A percentile compares a stretch with the other conserved stretches of the same genome.
These are phyloP conservation scores for Pythium biforme DNA, from an alignment of 352 stramenopile species.

Conservation along the genomic window DNA sequence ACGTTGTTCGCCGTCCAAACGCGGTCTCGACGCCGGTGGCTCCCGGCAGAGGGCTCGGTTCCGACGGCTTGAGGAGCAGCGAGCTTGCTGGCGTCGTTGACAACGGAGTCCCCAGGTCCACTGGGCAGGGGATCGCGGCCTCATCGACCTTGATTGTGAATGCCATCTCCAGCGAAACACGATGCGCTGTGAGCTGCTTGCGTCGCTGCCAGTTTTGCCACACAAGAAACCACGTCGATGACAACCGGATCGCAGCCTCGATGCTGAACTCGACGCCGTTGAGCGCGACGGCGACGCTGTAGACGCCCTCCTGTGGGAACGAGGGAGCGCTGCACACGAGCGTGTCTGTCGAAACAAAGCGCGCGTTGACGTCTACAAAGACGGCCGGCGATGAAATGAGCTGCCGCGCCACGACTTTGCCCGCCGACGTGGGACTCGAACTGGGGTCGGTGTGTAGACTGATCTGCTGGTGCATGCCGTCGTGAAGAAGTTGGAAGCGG, in stretches of 20 bases:
- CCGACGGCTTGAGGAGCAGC: not conserved
- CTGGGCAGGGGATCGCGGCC: not conserved
- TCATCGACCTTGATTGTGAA: not conserved
- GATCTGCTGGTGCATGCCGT: slow-evolving; percentile 11
- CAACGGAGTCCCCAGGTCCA: not conserved
- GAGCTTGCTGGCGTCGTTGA: not conserved
- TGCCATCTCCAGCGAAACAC: slow-evolving; percentile 1
- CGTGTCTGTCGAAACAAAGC: slow-evolving; percentile 46
- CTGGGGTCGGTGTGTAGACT: not conserved
- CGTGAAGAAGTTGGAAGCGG: slow-evolving; percentile 55
- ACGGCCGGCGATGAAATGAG: not conserved
- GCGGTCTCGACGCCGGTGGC: slow-evolving; percentile 17
- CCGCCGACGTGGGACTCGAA: not conserved
- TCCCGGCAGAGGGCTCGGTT: not conserved
- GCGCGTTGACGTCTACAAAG: slow-evolving; percentile 9
- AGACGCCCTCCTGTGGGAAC: slow-evolving; percentile 68
- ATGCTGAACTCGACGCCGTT: slow-evolving; percentile 70
- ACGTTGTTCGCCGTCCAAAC: slow-evolving; percentile 15
- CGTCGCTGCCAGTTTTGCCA: slow-evolving; percentile 86
- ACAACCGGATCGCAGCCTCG: slow-evolving; percentile 30
- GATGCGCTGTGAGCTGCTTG: slow-evolving; percentile 35
- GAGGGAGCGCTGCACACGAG: slow-evolving; percentile 45
- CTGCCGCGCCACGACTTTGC: not conserved
- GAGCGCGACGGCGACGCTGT: slow-evolving; percentile 56
- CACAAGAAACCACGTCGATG: slow-evolving; percentile 61